Conservation (phyloP, 331 rosid species). For the Arachis monticola region DNA sequence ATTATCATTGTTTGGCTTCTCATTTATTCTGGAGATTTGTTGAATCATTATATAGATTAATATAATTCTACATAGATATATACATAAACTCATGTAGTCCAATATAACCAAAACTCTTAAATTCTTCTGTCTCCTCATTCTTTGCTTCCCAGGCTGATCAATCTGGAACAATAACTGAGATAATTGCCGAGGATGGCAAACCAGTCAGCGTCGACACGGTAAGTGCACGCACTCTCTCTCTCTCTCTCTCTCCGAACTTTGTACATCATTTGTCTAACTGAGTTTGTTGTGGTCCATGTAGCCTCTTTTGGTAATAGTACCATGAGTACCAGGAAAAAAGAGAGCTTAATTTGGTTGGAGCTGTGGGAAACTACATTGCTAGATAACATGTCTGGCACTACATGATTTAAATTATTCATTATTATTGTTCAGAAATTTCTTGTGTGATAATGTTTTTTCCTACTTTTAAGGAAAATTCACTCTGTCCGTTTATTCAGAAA, state of each 20-base stretch:
- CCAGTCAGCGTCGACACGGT: conserved; percentile 86
- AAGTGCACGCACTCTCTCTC: neutral
- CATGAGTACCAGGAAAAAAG: conserved; percentile 49
- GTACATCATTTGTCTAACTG: conserved; percentile 41
- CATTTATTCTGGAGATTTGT: conserved; percentile 5
- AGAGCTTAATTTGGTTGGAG: conserved; percentile 32
- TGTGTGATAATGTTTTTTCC: conserved; percentile 35
- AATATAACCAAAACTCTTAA: neutral
- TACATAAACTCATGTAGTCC: conserved; percentile 4
- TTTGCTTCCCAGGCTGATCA: conserved; percentile 73
- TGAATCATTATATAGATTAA: conserved; percentile 1
- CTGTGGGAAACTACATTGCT: conserved; percentile 30
- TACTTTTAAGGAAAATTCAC: conserved; percentile 16
- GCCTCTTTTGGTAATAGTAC: conserved; percentile 86
- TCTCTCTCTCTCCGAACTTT: neutral
- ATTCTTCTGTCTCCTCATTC: conserved; percentile 12
- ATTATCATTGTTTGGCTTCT: neutral
- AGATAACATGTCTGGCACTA: conserved; percentile 20
- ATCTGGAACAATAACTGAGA: conserved; percentile 75
- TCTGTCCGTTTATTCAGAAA: conserved; percentile 19
- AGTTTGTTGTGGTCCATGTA: conserved; percentile 47
- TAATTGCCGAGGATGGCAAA: conserved; percentile 66
- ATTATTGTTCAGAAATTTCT: conserved; percentile 28
- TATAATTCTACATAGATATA: neutral
- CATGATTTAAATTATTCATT: conserved; percentile 18